Evolutionary conservation across 495 filamentous ascomycete species (phyloP), one percentile per base, ranked within the genome.

Genomic region (Gamarada debralockiae): DNA sequence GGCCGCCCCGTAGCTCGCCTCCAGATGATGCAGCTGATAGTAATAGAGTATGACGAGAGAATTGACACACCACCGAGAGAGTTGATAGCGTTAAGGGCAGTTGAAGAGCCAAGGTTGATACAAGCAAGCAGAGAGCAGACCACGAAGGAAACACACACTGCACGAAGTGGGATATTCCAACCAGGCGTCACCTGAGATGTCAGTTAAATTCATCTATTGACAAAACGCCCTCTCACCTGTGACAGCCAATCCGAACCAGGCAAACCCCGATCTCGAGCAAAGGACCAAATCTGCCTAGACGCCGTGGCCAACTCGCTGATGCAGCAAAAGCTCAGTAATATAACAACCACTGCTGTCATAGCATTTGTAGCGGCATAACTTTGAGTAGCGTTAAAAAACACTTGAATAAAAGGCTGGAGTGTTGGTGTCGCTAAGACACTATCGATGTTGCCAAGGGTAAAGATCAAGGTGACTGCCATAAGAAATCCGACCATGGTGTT

Each of bases 91-190:
- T 78, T 76, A 53, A 84, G 72, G 3, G 79, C 80, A 3, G 72
- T 67, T 5, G 68, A 50, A 1, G 75, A 79, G 21, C 79, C 81
- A 48, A 85, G 72, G 55, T 81, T 80, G 65, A 85, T 81, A 24
- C 79, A 63, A 0, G 78, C 78, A 1, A 86, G 66, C 21, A 80
- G 59, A 50, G 75, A 67, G n/a, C 77, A 71, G 40, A 76, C 65
- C 24, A 65, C 53, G 57, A 73, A 70, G 1, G 72, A 74, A 22
- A 76, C 57, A 18, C 71, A 49, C 25, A 81, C 67, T 0, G 81
- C 66, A 49, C 76, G 75, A 31, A 80, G 61, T 4, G 82, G 79
- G 22, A 86, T 70, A 38, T 75, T 72, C 50, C n/a, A n/a, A n/a
- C n/a, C n/a, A n/a, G n/a, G n/a, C n/a, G n/a, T n/a, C n/a, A n/a